phyloP scores from a whole-genome alignment of 2,329 filamentous ascomycete genomes.

The Penicillium vulpinum region DNA sequence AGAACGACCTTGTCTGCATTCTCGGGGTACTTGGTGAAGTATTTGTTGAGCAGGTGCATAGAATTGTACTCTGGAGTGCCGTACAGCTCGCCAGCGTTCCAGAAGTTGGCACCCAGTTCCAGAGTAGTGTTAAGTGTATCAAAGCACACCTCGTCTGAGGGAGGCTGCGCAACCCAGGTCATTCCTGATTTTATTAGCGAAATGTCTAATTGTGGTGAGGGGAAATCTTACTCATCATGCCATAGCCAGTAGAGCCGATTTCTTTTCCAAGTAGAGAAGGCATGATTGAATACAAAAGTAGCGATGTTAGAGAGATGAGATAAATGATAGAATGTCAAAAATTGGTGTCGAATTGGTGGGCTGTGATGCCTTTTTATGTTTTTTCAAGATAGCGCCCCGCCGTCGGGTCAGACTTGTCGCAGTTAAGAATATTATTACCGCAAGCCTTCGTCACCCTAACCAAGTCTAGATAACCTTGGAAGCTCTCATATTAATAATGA shows the following conservation, averaged over 20 bases:
- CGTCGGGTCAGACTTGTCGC: neutral
- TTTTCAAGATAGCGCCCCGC: constrained; percentile 1
- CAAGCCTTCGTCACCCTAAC: neutral
- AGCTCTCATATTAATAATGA: too few relatives aligned
- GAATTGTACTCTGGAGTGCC: constrained; percentile 60
- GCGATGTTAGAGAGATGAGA: neutral
- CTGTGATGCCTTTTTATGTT: constrained; percentile 1
- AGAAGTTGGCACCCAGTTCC: constrained; percentile 50
- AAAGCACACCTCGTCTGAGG: constrained; percentile 41
- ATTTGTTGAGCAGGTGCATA: constrained; percentile 59
- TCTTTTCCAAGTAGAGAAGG: constrained; percentile 33
- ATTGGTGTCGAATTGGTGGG: too few relatives aligned
- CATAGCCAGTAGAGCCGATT: constrained; percentile 55
- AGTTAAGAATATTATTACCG: neutral
- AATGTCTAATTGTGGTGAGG: constrained; percentile 1
- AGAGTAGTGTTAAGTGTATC: constrained; percentile 58
- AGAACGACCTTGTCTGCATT: constrained; percentile 63
- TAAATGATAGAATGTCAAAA: neutral
- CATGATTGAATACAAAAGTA: constrained; percentile 21
- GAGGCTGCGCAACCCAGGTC: constrained; percentile 35
- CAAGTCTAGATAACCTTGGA: too few relatives aligned
- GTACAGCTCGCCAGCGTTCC: constrained; percentile 68
- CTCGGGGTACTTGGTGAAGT: constrained; percentile 64
- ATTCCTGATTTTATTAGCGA: constrained; percentile 29
- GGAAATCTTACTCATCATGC: constrained; percentile 53